These are phyloP conservation scores for Hymenoscyphus linearis DNA, from an alignment of 2,329 filamentous ascomycete genomes.

Conservation along the genomic window DNA sequence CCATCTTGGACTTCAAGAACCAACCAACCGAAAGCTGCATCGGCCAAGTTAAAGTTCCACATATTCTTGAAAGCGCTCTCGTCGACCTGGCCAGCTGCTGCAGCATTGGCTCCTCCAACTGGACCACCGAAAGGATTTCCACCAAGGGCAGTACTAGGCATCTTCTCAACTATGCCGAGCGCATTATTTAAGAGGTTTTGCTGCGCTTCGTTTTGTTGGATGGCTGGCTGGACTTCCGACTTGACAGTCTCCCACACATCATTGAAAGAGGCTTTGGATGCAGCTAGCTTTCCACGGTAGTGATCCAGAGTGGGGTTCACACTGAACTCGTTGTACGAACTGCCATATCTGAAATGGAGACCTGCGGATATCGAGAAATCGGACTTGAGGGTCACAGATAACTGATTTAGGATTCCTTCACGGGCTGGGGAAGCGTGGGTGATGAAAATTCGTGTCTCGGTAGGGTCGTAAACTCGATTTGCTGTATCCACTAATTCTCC, in stretches of 20 bases:
- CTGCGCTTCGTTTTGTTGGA: conserved; percentile 88
- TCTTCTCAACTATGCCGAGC: conserved; percentile 91
- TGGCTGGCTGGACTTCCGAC: conserved; percentile 88
- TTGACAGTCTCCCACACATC: conserved; percentile 99
- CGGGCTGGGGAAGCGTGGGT: conserved; percentile 95
- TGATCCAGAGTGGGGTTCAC: conserved; percentile 97
- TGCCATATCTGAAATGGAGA: conserved; percentile 96
- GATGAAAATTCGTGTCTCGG: conserved; percentile 92
- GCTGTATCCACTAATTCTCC: conserved; percentile 96
- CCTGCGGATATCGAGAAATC: conserved; percentile 98
- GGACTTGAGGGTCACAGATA: conserved; percentile 93
- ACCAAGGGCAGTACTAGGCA: conserved; percentile 90
- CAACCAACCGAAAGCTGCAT: conserved; percentile 94
- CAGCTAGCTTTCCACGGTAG: conserved; percentile 95
- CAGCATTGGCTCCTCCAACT: conserved; percentile 58
- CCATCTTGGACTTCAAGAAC: conserved; percentile 93
- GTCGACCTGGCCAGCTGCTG: conserved; percentile 80
- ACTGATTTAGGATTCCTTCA: conserved; percentile 93
- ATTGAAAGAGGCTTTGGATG: conserved; percentile 97
- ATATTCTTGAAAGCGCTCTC: conserved; percentile 99
- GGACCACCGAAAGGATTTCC: conserved; percentile 95
- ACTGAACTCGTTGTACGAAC: conserved; percentile 99
- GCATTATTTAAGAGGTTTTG: conserved; percentile 89
- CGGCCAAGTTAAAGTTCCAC: conserved; percentile 99
- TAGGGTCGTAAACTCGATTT: conserved; percentile 96